Conservation (phyloP, 768 basidiomycete genomes). For the Russula compacta region DNA sequence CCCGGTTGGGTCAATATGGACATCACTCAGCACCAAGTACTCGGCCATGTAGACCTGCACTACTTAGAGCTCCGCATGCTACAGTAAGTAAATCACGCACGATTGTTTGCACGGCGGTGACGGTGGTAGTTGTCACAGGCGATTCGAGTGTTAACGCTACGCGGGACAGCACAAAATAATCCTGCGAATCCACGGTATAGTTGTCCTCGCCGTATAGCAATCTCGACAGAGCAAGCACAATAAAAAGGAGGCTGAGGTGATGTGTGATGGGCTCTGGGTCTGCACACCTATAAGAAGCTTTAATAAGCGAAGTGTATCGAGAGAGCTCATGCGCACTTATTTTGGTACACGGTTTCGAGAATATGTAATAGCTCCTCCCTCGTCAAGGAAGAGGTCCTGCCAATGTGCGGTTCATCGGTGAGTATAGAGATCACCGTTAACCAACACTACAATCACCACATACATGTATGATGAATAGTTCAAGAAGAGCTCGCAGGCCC, state of each 20-base stretch:
- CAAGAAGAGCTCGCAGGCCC: conserved; percentile 55
- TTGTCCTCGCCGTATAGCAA: conserved; percentile 50
- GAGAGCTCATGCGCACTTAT: conserved; percentile 29
- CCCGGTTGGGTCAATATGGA: conserved; percentile 32
- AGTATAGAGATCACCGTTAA: background rate
- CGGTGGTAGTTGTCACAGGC: conserved; percentile 42
- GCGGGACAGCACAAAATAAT: conserved; percentile 53
- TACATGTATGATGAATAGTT: conserved; percentile 48
- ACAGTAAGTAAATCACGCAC: conserved; percentile 31
- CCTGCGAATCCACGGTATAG: conserved; percentile 45
- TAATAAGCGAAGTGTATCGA: background rate
- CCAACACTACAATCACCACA: conserved; percentile 3
- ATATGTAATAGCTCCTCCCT: conserved; percentile 49
- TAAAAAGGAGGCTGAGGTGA: conserved; percentile 51
- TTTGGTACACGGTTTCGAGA: conserved; percentile 43
- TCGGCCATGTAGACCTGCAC: conserved; percentile 33
- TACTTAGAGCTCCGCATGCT: conserved; percentile 18
- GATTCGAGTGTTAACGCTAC: conserved; percentile 41
- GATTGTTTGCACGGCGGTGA: conserved; percentile 45
- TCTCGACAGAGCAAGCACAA: conserved; percentile 54
- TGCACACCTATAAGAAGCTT: conserved; percentile 28
- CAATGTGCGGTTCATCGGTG: background rate
- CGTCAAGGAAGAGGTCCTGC: conserved; percentile 46
- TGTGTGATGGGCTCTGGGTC: conserved; percentile 37
- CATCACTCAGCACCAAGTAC: conserved; percentile 51